These are phyloP conservation scores for Aspergillus costaricaensis DNA, from an alignment of 2,329 filamentous ascomycete species.

Conservation along the genomic window DNA sequence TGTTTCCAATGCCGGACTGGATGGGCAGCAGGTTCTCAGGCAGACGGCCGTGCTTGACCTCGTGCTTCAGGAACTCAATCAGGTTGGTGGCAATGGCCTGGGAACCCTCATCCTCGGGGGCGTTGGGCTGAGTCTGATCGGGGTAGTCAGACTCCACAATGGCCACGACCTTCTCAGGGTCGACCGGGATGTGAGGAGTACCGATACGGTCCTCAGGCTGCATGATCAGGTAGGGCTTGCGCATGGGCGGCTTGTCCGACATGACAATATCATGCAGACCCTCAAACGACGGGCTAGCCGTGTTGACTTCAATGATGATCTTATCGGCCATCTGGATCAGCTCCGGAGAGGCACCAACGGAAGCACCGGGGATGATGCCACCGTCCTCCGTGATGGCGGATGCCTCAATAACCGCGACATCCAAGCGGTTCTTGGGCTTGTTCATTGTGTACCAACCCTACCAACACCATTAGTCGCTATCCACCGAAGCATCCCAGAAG, in stretches of 20 bases:
- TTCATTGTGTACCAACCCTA: slow-evolving; percentile 82
- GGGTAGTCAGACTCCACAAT: slow-evolving; percentile 83
- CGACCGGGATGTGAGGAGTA: slow-evolving; percentile 76
- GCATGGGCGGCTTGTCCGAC: slow-evolving; percentile 76
- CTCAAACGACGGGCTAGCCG: slow-evolving; percentile 78
- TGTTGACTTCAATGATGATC: slow-evolving; percentile 92
- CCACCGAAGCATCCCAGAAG: not conserved
- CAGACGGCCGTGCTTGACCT: slow-evolving; percentile 75
- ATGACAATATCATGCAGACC: slow-evolving; percentile 89
- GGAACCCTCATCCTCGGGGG: slow-evolving; percentile 72
- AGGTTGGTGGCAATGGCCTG: slow-evolving; percentile 74
- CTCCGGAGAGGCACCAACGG: slow-evolving; percentile 81
- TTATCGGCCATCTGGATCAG: slow-evolving; percentile 90
- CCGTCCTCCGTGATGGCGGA: slow-evolving; percentile 86
- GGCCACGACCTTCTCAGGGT: slow-evolving; percentile 80
- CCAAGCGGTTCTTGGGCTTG: slow-evolving; percentile 70
- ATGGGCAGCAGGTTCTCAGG: slow-evolving; percentile 76
- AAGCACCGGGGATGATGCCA: slow-evolving; percentile 83
- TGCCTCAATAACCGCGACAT: slow-evolving; percentile 83
- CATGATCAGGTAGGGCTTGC: slow-evolving; percentile 87
- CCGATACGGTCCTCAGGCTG: slow-evolving; percentile 84
- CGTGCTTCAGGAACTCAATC: slow-evolving; percentile 84
- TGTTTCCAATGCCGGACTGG: slow-evolving; percentile 89
- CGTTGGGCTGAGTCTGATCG: slow-evolving; percentile 73
- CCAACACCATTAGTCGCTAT: slow-evolving; percentile 12